Evolutionary conservation across 192 early-diverging fungal genomes (phyloP).

Genomic region (Podila horticola): DNA sequence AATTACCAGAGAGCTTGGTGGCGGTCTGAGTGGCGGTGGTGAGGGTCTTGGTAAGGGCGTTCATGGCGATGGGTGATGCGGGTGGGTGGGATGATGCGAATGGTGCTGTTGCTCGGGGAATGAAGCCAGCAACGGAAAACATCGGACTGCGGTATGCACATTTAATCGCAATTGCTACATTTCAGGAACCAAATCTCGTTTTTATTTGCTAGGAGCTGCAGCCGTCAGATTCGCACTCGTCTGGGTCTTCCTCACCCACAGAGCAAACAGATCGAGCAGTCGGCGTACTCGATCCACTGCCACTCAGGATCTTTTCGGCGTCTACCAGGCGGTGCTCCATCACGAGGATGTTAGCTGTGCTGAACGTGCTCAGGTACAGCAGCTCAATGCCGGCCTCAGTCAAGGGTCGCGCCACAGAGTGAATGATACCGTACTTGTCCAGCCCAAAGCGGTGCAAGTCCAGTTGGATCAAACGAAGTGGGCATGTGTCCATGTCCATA

Average conservation of each 20-base stretch:
- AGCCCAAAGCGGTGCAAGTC: slow-evolving; percentile 66
- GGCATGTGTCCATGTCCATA: slow-evolving; percentile 51
- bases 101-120: too few relatives aligned
- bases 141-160: background rate
- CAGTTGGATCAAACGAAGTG: slow-evolving; percentile 72
- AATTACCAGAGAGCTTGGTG: slow-evolving; percentile 6
- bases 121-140: too few relatives aligned
- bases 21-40: slow-evolving; percentile 3
- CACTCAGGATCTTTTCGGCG: slow-evolving; percentile 42
- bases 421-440: slow-evolving; percentile 76
- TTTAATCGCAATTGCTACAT: background rate
- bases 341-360: slow-evolving; percentile 75
- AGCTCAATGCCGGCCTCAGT: slow-evolving; percentile 66
- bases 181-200: background rate
- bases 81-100: background rate
- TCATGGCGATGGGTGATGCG: background rate
- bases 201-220: background rate
- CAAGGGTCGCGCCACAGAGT: slow-evolving; percentile 72
- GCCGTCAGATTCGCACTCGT: background rate
- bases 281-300: slow-evolving; percentile 23
- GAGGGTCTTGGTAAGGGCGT: slow-evolving; percentile 4
- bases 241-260: background rate
- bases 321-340: slow-evolving; percentile 42
- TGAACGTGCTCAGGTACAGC: slow-evolving; percentile 73
- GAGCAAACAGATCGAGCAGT: background rate